Base-by-base conservation (phyloP, 2,329 filamentous ascomycete genomes). In the Monilinia laxa region DNA sequence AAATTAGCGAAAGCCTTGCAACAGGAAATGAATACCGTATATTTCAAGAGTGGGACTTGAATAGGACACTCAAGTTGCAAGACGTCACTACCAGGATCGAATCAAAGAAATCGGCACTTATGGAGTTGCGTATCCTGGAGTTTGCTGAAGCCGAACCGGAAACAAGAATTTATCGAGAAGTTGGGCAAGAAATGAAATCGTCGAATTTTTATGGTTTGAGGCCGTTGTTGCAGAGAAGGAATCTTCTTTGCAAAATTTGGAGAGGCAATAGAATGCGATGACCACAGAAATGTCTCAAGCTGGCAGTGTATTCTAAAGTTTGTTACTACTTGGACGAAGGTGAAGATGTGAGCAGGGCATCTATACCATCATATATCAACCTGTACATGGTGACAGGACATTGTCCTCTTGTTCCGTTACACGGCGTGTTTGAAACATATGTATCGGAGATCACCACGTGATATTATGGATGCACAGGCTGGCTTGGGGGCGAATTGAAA, bases 1-100 rank as follows among this genome's bases (percentile, higher is more conserved):
- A 79, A 83, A 60, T 70, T 73, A 18, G 75, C 77, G 0, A 79
- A 80, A 63, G 73, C 74, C 59, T 35, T 14, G n/a, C 12, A 49
- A 6, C 28, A 49, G 20, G 12, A 49, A 18, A 23, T 0, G 4
- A 23, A 1, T 38, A 38, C 11, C 49, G 18, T 12, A 38, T 6
- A 7, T 1, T 35, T 60, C 42, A 23, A 20, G 35, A 35, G 16
- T 49, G 42, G 42, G 12, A 49, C 28, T 23, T 23, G 9, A 3
- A 25, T 28, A 49, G 20, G 28, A 12, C 25, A 40, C 16, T 10
- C 9, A 9, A 14, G 11, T 35, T 51, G 16, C 28, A 51, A 25
- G 14, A 51, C 2, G 31, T 35, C 45, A n/a, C 20, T 2, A 9
- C 20, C 7, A 38, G n/a, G 11, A 51, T 51, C 9, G 14, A 60